These are phyloP conservation scores for Pseudoneurospora amorphoporcata DNA, from an alignment of 495 filamentous ascomycete species.

Conservation along the genomic window DNA sequence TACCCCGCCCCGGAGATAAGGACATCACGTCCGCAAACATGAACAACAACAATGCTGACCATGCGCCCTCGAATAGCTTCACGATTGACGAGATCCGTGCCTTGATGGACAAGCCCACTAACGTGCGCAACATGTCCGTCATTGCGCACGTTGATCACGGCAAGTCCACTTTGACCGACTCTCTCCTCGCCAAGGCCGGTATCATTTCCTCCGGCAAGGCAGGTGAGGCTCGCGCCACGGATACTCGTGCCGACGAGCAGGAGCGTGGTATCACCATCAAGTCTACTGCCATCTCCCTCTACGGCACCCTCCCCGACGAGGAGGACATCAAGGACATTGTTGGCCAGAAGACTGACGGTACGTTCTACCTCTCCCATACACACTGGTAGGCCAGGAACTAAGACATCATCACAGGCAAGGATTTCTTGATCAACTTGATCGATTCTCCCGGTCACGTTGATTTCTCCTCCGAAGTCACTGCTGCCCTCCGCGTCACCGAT, in stretches of 20 bases:
- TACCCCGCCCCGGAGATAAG: conserved; percentile 39
- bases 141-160: conserved; percentile 99
- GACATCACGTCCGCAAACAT: conserved; percentile 7
- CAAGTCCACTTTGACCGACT: conserved; percentile 98
- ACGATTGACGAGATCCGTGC: conserved; percentile 94
- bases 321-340: conserved; percentile 92
- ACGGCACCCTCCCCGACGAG: conserved; percentile 67
- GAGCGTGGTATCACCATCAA: conserved; percentile 99
- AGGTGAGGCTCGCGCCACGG: conserved; percentile 89
- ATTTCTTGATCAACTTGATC: conserved; percentile 99
- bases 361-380: background rate
- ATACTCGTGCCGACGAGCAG: conserved; percentile 95
- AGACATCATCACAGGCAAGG: conserved; percentile 39
- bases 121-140: conserved; percentile 98
- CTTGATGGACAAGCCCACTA: conserved; percentile 92
- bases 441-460: conserved; percentile 99
- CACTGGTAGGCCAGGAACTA: background rate
- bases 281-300: conserved; percentile 98
- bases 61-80: conserved; percentile 57
- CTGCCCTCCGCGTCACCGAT: conserved; percentile 98
- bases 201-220: conserved; percentile 98
- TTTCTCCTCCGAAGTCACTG: conserved; percentile 99
- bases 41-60: conserved; percentile 17
- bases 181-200: conserved; percentile 96
- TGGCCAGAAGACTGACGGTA: conserved; percentile 67